These are phyloP conservation scores for Cyclotella baltica DNA, from an alignment of 108 stramenopile genomes.

Conservation along the genomic window DNA sequence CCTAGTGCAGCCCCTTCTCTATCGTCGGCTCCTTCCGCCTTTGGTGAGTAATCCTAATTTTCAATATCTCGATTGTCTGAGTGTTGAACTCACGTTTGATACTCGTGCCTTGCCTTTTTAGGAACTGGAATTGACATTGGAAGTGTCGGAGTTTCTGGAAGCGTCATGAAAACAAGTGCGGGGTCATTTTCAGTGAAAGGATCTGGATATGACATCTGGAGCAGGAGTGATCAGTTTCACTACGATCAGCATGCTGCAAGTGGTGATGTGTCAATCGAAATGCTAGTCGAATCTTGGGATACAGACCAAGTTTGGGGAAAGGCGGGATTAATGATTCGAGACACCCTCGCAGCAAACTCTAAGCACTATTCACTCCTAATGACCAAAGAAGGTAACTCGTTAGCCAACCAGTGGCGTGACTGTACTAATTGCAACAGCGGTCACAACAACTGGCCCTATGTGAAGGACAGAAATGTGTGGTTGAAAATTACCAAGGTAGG, in stretches of 20 bases:
- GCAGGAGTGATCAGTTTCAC: conserved; percentile 17
- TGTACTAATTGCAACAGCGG: neutral
- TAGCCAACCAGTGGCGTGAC: neutral
- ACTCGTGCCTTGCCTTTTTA: neutral
- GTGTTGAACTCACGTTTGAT: neutral
- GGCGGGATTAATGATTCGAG: conserved; percentile 18
- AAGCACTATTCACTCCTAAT: conserved; percentile 2
- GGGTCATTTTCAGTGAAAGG: conserved; percentile 5
- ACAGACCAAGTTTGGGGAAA: neutral
- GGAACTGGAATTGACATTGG: conserved; percentile 1
- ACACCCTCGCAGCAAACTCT: conserved; percentile 10
- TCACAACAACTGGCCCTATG: neutral
- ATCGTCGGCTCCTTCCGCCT: neutral
- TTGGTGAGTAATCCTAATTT: neutral
- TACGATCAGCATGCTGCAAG: neutral
- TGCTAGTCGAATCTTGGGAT: neutral
- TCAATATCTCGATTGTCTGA: neutral
- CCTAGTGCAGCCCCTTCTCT: conserved; percentile 28
- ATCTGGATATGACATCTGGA: conserved; percentile 26
- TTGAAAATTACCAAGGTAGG: neutral
- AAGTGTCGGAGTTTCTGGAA: neutral
- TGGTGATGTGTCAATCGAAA: conserved; percentile 7
- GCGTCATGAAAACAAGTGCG: neutral
- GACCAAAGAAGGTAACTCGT: neutral
- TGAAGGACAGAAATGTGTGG: neutral